These are phyloP conservation scores for Ilyonectria destructans DNA, from an alignment of 2,329 filamentous ascomycete genomes.

Conservation along the genomic window DNA sequence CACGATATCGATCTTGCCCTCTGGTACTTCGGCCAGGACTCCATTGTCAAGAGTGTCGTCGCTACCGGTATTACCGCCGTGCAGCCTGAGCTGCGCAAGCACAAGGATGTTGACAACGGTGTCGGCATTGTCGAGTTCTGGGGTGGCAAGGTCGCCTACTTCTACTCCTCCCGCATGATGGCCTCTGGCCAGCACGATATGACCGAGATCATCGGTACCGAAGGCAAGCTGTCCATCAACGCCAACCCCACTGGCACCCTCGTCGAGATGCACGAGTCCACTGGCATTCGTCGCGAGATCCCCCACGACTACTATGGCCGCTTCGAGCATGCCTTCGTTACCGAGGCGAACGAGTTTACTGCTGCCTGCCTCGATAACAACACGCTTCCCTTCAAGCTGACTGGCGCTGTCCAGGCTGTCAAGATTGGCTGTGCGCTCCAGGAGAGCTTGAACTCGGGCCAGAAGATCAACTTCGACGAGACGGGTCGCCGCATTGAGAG, in stretches of 20 bases:
- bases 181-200: conserved; percentile 78
- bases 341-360: conserved; percentile 77
- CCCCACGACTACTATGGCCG: conserved; percentile 75
- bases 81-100: conserved; percentile 52
- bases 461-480: conserved; percentile 74
- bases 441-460: conserved; percentile 69
- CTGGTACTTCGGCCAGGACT: conserved; percentile 55
- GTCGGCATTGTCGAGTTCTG: conserved; percentile 77
- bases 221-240: conserved; percentile 76
- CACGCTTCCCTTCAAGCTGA: conserved; percentile 70
- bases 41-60: conserved; percentile 51
- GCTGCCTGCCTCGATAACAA: conserved; percentile 71
- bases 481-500: conserved; percentile 47
- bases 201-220: conserved; percentile 78
- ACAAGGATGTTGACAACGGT: conserved; percentile 54
- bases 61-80: conserved; percentile 53
- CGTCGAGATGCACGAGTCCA: conserved; percentile 69
- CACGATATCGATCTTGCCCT: conserved; percentile 72
- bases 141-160: conserved; percentile 75
- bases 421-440: conserved; percentile 75
- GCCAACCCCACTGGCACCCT: conserved; percentile 70
- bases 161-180: conserved; percentile 79
- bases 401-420: conserved; percentile 73
- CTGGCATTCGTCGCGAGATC: conserved; percentile 70
- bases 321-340: conserved; percentile 76